A percentile compares a stretch with the other conserved stretches of the same genome.
Evolutionary conservation across 2,329 filamentous ascomycete genomes (phyloP).

Genomic region (Sphaerulina populicola): DNA sequence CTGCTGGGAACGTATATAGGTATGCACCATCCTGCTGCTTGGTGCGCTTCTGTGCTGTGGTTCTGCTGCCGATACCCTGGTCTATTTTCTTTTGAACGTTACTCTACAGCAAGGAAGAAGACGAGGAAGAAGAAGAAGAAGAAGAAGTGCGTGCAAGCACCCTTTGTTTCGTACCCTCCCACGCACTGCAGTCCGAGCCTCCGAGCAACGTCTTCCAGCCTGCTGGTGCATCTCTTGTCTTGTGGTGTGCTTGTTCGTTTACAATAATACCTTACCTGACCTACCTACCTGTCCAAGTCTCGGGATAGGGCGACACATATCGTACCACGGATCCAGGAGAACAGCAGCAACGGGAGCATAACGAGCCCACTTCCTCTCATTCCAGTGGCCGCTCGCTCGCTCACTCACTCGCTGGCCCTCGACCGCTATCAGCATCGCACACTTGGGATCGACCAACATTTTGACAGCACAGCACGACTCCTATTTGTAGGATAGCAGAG

Average conservation of each 20-base stretch:
- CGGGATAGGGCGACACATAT: neutral
- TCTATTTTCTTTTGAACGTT: conserved; percentile 21
- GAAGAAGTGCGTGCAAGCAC: conserved; percentile 23
- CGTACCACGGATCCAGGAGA: conserved; percentile 4
- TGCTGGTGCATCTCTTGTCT: conserved; percentile 11
- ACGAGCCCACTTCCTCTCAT: conserved; percentile 7
- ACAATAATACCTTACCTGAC: neutral
- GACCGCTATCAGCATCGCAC: conserved; percentile 1
- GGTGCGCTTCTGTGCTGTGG: conserved; percentile 16
- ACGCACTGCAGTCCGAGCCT: conserved; percentile 25
- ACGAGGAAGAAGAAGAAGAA: too few species aligned
- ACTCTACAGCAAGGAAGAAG: conserved; percentile 33
- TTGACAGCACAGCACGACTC: conserved; percentile 14
- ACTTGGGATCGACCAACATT: conserved; percentile 9
- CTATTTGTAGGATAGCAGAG: conserved; percentile 3
- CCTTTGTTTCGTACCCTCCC: conserved; percentile 23
- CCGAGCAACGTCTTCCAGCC: conserved; percentile 25
- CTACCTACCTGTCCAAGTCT: neutral
- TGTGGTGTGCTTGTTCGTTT: conserved; percentile 5
- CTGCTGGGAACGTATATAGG: conserved; percentile 21
- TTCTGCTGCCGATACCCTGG: conserved; percentile 16
- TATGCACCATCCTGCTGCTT: conserved; percentile 12
- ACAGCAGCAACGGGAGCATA: conserved; percentile 6
- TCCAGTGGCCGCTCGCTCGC: neutral
- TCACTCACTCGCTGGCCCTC: neutral